Conservation (phyloP, 768 basidiomycete species). For the Suillus americanus region DNA sequence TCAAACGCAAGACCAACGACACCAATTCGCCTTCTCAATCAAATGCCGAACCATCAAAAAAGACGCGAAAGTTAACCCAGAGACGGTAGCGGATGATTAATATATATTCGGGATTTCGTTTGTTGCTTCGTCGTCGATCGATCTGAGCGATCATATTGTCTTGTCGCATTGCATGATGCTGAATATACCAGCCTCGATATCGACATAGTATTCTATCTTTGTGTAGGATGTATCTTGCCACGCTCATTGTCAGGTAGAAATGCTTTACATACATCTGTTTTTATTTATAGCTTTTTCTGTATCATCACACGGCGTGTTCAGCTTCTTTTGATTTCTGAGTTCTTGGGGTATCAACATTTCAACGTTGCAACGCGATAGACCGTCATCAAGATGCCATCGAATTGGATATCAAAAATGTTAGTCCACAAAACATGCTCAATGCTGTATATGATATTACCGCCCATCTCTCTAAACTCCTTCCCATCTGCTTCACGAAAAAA, state of each 20-base stretch:
- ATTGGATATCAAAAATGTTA: slow-evolving; percentile 3
- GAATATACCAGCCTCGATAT: slow-evolving; percentile 6
- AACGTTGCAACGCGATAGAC: neutral
- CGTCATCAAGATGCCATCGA: neutral
- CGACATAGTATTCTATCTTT: slow-evolving; percentile 26
- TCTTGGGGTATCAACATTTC: neutral
- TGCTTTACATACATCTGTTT: slow-evolving; percentile 26
- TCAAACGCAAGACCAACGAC: slow-evolving; percentile 55
- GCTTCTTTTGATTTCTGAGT: neutral
- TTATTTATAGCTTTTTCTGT: slow-evolving; percentile 38
- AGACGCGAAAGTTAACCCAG: slow-evolving; percentile 55
- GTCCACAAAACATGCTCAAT: slow-evolving; percentile 2
- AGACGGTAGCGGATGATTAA: slow-evolving; percentile 27
- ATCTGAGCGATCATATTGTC: neutral
- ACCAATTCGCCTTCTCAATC: slow-evolving; percentile 52
- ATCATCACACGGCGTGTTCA: slow-evolving; percentile 21
- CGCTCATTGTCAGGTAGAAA: slow-evolving; percentile 10
- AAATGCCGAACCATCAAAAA: slow-evolving; percentile 46
- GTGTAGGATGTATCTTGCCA: slow-evolving; percentile 25
- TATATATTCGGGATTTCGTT: slow-evolving; percentile 25
- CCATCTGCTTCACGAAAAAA: slow-evolving; percentile 25
- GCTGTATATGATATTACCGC: neutral
- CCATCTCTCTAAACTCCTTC: neutral
- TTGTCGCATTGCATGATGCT: slow-evolving; percentile 13
- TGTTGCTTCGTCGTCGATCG: slow-evolving; percentile 8